Percentiles rank a stretch among this genome's conserved stretches.
phyloP scores from a whole-genome alignment of 306 rosid species.

The Inga oerstediana region DNA sequence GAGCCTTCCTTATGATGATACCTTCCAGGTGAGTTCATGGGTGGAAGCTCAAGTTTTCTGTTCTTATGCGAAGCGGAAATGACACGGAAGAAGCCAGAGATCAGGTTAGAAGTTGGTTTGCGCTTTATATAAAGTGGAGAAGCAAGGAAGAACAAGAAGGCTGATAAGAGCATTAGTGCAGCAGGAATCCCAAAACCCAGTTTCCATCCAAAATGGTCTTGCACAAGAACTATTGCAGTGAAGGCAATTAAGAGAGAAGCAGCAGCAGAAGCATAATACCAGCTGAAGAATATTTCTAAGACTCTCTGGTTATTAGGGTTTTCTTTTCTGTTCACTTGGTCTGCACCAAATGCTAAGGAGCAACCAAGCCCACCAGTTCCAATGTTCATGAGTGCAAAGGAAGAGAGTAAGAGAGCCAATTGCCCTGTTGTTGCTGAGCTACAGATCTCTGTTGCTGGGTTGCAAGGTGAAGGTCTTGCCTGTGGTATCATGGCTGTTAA shows the following conservation, averaged over 20 bases:
- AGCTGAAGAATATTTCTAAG: slow-evolving; percentile 60
- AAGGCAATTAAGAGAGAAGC: slow-evolving; percentile 52
- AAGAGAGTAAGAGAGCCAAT: slow-evolving; percentile 43
- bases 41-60: slow-evolving; percentile 46
- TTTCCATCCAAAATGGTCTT: slow-evolving; percentile 67
- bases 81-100: slow-evolving; percentile 58
- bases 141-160: slow-evolving; percentile 52
- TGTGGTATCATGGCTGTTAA: slow-evolving; percentile 65
- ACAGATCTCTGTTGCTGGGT: slow-evolving; percentile 38
- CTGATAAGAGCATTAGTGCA: slow-evolving; percentile 51
- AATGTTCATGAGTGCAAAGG: slow-evolving; percentile 51
- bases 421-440: slow-evolving; percentile 48
- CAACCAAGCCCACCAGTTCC: slow-evolving; percentile 80
- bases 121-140: slow-evolving; percentile 59
- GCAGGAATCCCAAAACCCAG: slow-evolving; percentile 61
- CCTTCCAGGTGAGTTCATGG: slow-evolving; percentile 30
- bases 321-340: slow-evolving; percentile 56
- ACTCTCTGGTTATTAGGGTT: slow-evolving; percentile 48
- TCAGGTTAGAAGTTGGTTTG: slow-evolving; percentile 49
- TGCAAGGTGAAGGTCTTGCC: slow-evolving; percentile 56
- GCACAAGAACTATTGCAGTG: slow-evolving; percentile 58
- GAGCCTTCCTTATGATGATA: slow-evolving; percentile 53
- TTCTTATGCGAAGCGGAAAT: slow-evolving; percentile 49
- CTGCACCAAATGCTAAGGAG: slow-evolving; percentile 72
- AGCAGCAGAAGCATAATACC: slow-evolving; percentile 61